Conservation (phyloP, 169 alveolate species). For the Cryptosporidium tyzzeri region DNA sequence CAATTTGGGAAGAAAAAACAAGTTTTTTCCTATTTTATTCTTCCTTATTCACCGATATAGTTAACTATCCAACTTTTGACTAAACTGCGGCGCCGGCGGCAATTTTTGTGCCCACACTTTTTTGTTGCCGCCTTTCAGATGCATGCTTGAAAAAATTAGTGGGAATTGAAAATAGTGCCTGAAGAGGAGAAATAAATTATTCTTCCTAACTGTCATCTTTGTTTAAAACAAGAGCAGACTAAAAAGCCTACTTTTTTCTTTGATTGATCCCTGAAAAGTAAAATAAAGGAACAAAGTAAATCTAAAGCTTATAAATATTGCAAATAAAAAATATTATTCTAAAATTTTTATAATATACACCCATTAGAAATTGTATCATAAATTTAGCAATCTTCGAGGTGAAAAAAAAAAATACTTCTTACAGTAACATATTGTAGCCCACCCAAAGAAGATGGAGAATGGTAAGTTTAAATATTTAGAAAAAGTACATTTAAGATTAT, state of each 20-base stretch:
- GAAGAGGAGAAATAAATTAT: not conserved
- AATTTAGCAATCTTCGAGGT: not conserved
- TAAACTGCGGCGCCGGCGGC: constrained; percentile 59
- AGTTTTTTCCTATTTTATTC: not conserved
- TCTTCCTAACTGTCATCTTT: not conserved
- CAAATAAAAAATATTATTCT: not conserved
- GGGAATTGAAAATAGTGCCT: not conserved
- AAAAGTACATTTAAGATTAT: not conserved
- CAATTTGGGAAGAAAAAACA: not conserved
- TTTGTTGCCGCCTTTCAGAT: constrained; percentile 54
- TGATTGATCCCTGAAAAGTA: not conserved
- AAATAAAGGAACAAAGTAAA: not conserved
- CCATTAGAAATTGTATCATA: not conserved
- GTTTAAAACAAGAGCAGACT: not conserved
- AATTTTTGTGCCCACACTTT: constrained; percentile 45
- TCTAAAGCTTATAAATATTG: not conserved
- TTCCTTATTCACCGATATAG: not conserved
- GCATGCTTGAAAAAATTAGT: constrained; percentile 59
- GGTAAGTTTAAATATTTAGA: not conserved
- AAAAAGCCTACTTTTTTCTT: not conserved
- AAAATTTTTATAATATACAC: not conserved
- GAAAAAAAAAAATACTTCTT: not conserved
- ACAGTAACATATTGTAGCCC: not conserved
- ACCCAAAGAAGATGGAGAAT: not conserved
- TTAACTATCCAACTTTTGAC: constrained; percentile 26